phyloP scores from a whole-genome alignment of 1,284 basidiomycete species.

The Cutaneotrichosporon dermatis region DNA sequence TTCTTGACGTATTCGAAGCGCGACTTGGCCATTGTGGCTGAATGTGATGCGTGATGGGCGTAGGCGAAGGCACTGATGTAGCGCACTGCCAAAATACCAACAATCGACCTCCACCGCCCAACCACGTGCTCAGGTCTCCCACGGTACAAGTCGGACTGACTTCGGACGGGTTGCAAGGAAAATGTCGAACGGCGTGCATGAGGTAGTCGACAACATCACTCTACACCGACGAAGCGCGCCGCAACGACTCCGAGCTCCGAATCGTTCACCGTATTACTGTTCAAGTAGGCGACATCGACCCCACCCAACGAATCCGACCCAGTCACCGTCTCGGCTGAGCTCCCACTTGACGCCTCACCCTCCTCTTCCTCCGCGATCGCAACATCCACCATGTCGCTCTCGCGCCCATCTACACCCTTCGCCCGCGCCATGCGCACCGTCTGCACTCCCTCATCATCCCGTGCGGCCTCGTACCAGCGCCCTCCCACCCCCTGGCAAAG shows the following conservation, averaged over 20 bases:
- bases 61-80: not conserved
- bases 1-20: conserved; percentile 85
- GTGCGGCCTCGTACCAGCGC: conserved; percentile 21
- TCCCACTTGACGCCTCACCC: not conserved
- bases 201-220: not conserved
- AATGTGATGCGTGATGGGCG: too few species aligned
- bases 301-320: not conserved
- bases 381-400: conserved; percentile 12
- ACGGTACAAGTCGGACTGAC: not conserved
- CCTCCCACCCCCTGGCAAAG: conserved; percentile 27
- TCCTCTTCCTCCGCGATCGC: not conserved
- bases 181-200: not conserved
- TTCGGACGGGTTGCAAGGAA: not conserved
- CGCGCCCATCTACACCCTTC: conserved; percentile 1
- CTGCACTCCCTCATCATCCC: conserved; percentile 22
- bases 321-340: not conserved
- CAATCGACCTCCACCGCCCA: too few species aligned
- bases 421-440: conserved; percentile 13
- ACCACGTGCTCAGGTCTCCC: not conserved
- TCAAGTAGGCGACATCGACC: not conserved
- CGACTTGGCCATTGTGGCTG: conserved; percentile 75
- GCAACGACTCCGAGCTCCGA: not conserved
- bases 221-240: not conserved
- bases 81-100: too few species aligned
- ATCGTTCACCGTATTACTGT: not conserved